Evolutionary conservation across 2,329 filamentous ascomycete genomes (phyloP), one percentile per base, ranked within the genome.

Genomic region (Pseudogymnoascus sp.): DNA sequence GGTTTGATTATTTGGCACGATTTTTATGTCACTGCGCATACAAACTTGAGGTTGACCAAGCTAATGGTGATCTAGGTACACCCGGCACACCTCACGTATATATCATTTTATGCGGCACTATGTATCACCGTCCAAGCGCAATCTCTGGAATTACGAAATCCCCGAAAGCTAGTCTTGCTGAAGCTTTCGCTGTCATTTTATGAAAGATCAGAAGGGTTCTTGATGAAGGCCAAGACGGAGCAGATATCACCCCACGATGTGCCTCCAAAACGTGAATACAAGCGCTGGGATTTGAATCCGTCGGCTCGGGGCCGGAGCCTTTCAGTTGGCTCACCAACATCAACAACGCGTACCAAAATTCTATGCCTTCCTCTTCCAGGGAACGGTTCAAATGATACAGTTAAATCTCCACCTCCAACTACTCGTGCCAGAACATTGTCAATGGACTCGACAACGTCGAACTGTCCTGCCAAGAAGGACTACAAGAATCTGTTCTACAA

Each of bases 91-190:
- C 65, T 62, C 11, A 68, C 72, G 11, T 71, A 69, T 43, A 58
- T 73, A 7, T 66, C 62, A n/a, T 72, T 71, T 60, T 71, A 68
- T 59, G 66, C 67, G 14, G 71, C 69, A 6, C 65, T 63, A 18
- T 69, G 66, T 16, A 59, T 71, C 16, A 69, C 72, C 60, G 63
- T 68, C 34, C 66, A 62, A 12, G 69, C 70, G 11, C 64, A 64
- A 2, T 61, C 64, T 16, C 65, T 71, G 18, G 47, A 54, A 54
- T 34, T 54, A 54, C 28, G 16, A 54, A 54, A 54, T 54, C 47
- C 47, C 18, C 47, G 47, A 14, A 54, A 54, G 47, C 28, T 54
- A 20, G 47, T 54, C 18, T 28, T 54, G 47, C 16, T 54, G 28
- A 54, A 54, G 28, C 28, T 54, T 32, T 32, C 47, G 16, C 28